Evolutionary conservation across 2,329 filamentous ascomycete species (phyloP), one percentile per base, ranked within the genome.

Genomic region (Cladosporium velox): DNA sequence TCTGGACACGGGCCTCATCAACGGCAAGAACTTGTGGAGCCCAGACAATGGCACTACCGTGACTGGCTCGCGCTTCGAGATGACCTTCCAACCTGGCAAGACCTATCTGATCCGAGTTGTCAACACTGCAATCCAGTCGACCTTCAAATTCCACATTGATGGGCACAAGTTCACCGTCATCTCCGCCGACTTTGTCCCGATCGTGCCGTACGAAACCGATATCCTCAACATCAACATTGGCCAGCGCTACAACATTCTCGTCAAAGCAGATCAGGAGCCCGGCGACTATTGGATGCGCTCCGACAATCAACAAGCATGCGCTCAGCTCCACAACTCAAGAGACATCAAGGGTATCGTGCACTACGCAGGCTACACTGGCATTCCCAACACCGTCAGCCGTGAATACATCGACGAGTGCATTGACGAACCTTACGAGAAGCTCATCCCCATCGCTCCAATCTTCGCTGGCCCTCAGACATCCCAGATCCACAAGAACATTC

Each of bases 1-100:
- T 4, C 72, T 81, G 12, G 78, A 80, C 69, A 82, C 77, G 59
- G 79, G 77, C 62, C 71, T 82, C 5, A 81, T 82, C 73, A 82
- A 82, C 69, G 80, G 80, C 26, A 78, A 75, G 67, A 82, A 82
- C 67, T 75, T 76, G 0, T 80, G 74, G 68, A 71, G 72, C 64
- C 61, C 59, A 26, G 68, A 68, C 41, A 68, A 63, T 54, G 57
- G 60, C 47, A 65, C 61, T 8, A 71, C 70, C 11, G 51, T 69
- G n/a, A 71, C 71, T 24, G 77, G 75, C 24, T 35, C 71, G 55
- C 73, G 74, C 18, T 78, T 72, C 64, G 69, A 71, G 60, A 67
- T 76, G 55, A 70, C 64, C 28, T 74, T 76, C 54, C 62, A 65
- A 2, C 63, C 67, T 14, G 74, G 72, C 64, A 71, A 75, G 70